Evolutionary conservation across 2,329 filamentous ascomycete species (phyloP).

Genomic region (Talaromyces piceae): DNA sequence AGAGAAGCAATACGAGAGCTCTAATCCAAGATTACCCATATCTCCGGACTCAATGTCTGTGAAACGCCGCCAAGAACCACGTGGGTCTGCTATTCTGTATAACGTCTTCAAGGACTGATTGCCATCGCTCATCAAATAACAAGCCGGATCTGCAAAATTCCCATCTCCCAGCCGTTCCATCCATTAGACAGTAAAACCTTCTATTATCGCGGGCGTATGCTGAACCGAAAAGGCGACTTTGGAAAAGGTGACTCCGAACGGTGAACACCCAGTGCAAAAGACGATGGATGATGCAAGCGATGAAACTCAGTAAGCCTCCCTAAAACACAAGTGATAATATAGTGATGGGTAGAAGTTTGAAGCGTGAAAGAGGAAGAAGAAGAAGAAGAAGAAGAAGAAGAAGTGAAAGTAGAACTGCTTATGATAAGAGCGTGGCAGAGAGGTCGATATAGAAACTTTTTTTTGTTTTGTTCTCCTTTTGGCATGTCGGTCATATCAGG

Average conservation of each 20-base stretch:
- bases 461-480: too few species aligned
- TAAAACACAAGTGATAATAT: neutral
- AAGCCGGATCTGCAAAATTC: neutral
- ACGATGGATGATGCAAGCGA: neutral
- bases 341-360: too few species aligned
- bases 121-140: neutral
- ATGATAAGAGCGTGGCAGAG: slow-evolving; percentile 6
- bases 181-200: slow-evolving; percentile 4
- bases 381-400: neutral
- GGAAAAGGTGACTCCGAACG: neutral
- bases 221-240: neutral
- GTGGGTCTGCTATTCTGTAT: neutral
- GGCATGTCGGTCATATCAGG: slow-evolving; percentile 12
- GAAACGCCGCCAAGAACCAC: neutral
- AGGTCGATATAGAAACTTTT: slow-evolving; percentile 9
- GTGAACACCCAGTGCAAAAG: neutral
- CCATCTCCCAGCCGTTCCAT: neutral
- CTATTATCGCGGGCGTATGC: slow-evolving; percentile 7
- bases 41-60: too few species aligned
- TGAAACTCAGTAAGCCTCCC: neutral
- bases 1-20: neutral
- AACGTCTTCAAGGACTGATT: neutral
- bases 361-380: neutral
- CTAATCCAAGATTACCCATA: neutral
- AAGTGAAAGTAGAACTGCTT: neutral